phyloP scores from a whole-genome alignment of 495 filamentous ascomycete genomes.

The Collariella sp. region DNA sequence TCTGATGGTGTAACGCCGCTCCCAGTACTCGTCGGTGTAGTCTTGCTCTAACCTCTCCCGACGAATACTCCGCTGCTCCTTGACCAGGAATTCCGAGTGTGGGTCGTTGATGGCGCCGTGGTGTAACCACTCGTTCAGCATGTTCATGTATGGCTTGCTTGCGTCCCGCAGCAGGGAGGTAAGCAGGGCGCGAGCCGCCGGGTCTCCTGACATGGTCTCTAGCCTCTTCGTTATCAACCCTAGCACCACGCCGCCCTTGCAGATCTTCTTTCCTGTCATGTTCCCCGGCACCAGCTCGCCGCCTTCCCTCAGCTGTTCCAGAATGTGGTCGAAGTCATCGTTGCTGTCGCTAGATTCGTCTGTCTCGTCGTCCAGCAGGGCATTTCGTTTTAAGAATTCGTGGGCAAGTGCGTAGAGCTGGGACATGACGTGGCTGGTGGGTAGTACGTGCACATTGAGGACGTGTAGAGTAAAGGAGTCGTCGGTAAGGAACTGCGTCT shows the following conservation, averaged over 20 bases:
- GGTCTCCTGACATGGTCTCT: constrained; percentile 85
- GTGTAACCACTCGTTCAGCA: constrained; percentile 98
- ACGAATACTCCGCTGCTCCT: constrained; percentile 90
- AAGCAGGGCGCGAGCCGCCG: constrained; percentile 69
- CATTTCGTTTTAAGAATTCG: constrained; percentile 80
- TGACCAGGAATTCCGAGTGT: constrained; percentile 87
- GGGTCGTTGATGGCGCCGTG: constrained; percentile 92
- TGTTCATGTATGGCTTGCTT: constrained; percentile 89
- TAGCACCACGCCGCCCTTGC: constrained; percentile 86
- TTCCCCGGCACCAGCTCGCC: constrained; percentile 67
- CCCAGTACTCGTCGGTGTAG: constrained; percentile 99
- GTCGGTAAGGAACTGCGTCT: constrained; percentile 82
- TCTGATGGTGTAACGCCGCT: constrained; percentile 89
- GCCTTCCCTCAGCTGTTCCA: constrained; percentile 85
- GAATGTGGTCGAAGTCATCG: constrained; percentile 56
- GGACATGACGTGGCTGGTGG: constrained; percentile 78
- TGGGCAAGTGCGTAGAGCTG: constrained; percentile 81
- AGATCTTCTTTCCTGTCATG: constrained; percentile 81
- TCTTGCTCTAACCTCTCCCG: constrained; percentile 87
- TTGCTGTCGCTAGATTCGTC: constrained; percentile 77
- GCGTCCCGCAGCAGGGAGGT: constrained; percentile 77
- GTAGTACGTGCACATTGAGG: constrained; percentile 81
- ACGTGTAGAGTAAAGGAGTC: constrained; percentile 83
- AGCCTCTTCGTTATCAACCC: constrained; percentile 75
- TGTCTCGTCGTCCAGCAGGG: constrained; percentile 74